phyloP scores from a whole-genome alignment of 306 rosid species.

The Hippophae tibetana region DNA sequence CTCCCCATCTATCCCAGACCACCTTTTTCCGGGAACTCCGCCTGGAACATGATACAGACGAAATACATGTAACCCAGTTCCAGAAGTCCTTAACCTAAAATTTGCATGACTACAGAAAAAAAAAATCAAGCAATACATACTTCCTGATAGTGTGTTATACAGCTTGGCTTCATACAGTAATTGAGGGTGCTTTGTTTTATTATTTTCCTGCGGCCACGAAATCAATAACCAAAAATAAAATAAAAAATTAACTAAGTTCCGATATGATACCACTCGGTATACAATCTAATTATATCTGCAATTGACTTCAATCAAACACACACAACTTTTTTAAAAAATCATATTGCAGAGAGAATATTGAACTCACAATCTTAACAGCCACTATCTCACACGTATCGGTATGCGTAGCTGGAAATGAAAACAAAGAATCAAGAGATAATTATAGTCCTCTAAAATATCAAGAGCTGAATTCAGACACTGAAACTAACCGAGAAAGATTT shows the following conservation, averaged over 20 bases:
- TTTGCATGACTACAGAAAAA: not conserved
- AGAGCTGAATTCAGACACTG: not conserved
- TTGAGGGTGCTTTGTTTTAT: slow-evolving; percentile 90
- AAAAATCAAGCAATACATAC: slow-evolving; percentile 33
- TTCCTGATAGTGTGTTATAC: slow-evolving; percentile 89
- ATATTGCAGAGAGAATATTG: slow-evolving; percentile 2
- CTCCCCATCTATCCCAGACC: slow-evolving; percentile 85
- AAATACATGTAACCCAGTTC: not conserved
- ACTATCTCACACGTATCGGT: slow-evolving; percentile 84
- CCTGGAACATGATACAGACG: slow-evolving; percentile 24
- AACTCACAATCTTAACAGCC: slow-evolving; percentile 81
- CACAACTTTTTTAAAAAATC: not conserved
- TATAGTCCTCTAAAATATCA: not conserved
- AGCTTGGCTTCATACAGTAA: slow-evolving; percentile 87
- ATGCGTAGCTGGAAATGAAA: slow-evolving; percentile 61
- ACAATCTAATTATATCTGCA: not conserved
- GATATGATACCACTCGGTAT: not conserved
- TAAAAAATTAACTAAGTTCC: not conserved
- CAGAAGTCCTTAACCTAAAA: not conserved
- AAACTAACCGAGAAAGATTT: slow-evolving; percentile 71
- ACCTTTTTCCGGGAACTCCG: slow-evolving; percentile 68
- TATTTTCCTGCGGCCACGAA: slow-evolving; percentile 58
- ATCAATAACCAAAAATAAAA: not conserved
- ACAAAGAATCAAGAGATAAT: slow-evolving; percentile 10
- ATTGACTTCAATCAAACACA: not conserved